A percentile compares a stretch with the other conserved stretches of the same genome.
Evolutionary conservation across 1,139 yeast genomes (phyloP).

Genomic region (Spencermartinsiella ligniputridi): DNA sequence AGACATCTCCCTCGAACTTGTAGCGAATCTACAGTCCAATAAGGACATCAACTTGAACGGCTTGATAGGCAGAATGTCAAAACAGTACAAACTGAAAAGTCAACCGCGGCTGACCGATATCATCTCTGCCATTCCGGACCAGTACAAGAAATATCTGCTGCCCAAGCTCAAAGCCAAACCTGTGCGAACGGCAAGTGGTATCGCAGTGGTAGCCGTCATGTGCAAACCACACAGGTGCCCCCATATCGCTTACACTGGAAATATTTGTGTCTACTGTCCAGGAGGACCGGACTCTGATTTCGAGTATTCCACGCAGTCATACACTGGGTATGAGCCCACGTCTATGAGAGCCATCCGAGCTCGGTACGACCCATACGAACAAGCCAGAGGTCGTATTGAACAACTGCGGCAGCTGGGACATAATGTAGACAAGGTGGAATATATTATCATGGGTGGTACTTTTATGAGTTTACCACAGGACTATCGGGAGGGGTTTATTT

Average conservation of each 20-base stretch:
- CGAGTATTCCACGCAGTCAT: conserved; percentile 95
- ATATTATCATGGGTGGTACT: conserved; percentile 98
- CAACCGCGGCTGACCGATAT: conserved; percentile 96
- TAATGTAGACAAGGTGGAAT: conserved; percentile 94
- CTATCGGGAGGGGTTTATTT: conserved; percentile 83
- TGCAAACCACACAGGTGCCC: conserved; percentile 99
- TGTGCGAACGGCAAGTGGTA: conserved; percentile 94
- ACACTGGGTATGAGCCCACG: conserved; percentile 98
- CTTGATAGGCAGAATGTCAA: conserved; percentile 75
- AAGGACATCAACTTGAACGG: conserved; percentile 90
- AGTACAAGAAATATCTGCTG: conserved; percentile 80
- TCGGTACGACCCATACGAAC: conserved; percentile 96
- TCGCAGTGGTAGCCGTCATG: conserved; percentile 99
- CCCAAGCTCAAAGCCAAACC: conserved; percentile 97
- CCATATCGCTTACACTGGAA: conserved; percentile 97
- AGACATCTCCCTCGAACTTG: conserved; percentile 84
- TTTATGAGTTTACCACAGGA: conserved; percentile 91
- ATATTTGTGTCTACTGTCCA: conserved; percentile 97
- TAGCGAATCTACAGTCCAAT: conserved; percentile 61
- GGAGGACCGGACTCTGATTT: conserved; percentile 99
- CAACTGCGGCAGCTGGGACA: conserved; percentile 94
- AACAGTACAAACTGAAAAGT: conserved; percentile 82
- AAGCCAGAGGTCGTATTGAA: conserved; percentile 96
- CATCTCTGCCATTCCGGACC: conserved; percentile 93
- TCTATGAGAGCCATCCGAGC: conserved; percentile 99